Base-by-base conservation (phyloP, 768 basidiomycete species). In the Pleurotus ostreatus region DNA sequence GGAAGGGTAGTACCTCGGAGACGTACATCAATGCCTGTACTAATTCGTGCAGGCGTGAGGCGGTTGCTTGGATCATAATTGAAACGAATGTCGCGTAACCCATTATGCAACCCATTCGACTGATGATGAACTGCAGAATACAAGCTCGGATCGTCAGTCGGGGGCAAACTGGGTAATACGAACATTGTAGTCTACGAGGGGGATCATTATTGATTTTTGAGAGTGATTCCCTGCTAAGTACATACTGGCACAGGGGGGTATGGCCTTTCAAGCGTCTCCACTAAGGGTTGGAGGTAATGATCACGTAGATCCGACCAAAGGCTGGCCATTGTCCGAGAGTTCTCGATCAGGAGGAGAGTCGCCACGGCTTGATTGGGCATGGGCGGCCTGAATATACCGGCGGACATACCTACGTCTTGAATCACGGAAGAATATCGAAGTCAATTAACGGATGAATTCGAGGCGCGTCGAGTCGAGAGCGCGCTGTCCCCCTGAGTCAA, bases 271-370 rank as follows among this genome's bases (percentile, higher is more conserved):
- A 83, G 64, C 23, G 69, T 71, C 41, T 74, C 70, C 51, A 79
- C 69, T 41, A 84, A 67, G 7, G 64, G 70, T 16, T 65, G 68
- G 18, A 83, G 70, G 63, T 77, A 78, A 20, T 71, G 74, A 62
- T 78, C 74, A 59, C 74, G 70, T 34, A 84, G 75, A 66, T 79
- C 72, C 60, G 71, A 61, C 83, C 83, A 84, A 20, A 74, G 67
- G 5, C 59, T 16, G 22, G 67, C 65, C 71, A 82, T 78, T 1
- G 66, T 64, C 34, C 70, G 69, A 0, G 83, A 83, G 61, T 84
- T 83, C 68, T 85, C 83, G 59, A 84, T 73, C 57, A 85, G 70
- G 49, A 82, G 71, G n/a, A 74, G 69, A 37, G 68, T 71, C 56
- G n/a, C 41, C 25, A 74, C 63, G 15, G 71, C 68, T 59, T 74